Percentiles rank a stretch among this genome's conserved stretches.
These are phyloP conservation scores for Austroboletus eburneus DNA, from an alignment of 768 basidiomycete species.

Conservation along the genomic window DNA sequence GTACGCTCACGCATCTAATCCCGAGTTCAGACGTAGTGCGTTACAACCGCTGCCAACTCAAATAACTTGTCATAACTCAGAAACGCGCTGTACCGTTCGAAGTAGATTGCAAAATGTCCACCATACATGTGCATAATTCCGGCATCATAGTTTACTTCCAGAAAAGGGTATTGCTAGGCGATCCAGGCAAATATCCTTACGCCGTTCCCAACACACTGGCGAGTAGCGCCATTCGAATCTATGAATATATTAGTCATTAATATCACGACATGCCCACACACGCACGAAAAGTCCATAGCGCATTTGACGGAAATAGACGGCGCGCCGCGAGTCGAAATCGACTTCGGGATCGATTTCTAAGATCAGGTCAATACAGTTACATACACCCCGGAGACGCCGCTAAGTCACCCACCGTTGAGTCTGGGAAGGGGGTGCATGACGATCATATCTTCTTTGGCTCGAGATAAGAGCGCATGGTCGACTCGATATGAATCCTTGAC, in stretches of 20 bases:
- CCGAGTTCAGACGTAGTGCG: no score
- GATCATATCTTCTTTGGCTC: conserved; percentile 96
- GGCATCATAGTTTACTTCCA: no score
- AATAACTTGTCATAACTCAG: no score
- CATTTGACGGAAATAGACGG: conserved; percentile 99
- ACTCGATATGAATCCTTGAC: conserved; percentile 92
- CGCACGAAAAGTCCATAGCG: conserved; percentile 94
- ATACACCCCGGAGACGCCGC: not conserved
- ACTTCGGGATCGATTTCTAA: conserved; percentile 99
- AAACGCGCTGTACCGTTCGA: no score
- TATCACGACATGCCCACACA: conserved; percentile 11
- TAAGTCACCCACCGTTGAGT: conserved; percentile 61
- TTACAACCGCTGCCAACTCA: no score
- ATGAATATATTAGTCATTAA: conserved; percentile 1
- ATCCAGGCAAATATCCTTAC: conserved; percentile 1
- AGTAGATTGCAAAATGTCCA: no score
- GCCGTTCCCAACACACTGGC: conserved; percentile 52
- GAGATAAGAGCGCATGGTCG: conserved; percentile 88
- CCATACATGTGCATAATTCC: not conserved
- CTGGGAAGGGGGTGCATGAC: conserved; percentile 99
- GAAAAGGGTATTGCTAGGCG: no score
- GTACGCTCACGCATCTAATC: no score
- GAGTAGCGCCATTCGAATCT: conserved; percentile 82
- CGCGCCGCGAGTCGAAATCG: conserved; percentile 90
- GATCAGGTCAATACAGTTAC: conserved; percentile 7